Percentiles rank a stretch among this genome's conserved stretches.
Conservation (phyloP, 2,329 filamentous ascomycete species). For the Colletotrichum sp. region DNA sequence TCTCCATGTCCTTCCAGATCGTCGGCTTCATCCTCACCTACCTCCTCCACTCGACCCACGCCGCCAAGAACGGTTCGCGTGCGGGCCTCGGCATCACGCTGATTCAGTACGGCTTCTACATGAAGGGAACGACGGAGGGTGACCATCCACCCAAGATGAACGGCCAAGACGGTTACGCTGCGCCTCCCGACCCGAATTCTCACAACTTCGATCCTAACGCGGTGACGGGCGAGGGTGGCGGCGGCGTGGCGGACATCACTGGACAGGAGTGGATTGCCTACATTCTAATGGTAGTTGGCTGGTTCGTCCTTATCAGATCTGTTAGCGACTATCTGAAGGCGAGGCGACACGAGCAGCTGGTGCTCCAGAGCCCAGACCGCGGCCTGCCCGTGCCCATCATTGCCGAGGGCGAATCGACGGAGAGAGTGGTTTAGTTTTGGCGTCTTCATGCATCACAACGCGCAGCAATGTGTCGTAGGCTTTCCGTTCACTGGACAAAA, state of each 20-base stretch:
- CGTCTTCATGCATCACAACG: not conserved
- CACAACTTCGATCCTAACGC: conserved; percentile 84
- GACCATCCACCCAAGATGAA: conserved; percentile 48
- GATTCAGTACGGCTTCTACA: conserved; percentile 96
- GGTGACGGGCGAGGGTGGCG: conserved; percentile 55
- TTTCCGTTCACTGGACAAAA: not conserved
- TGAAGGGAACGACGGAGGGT: conserved; percentile 62
- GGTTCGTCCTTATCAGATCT: conserved; percentile 96
- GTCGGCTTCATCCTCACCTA: conserved; percentile 98
- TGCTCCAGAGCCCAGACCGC: conserved; percentile 90
- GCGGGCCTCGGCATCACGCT: conserved; percentile 94
- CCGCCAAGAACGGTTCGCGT: conserved; percentile 95
- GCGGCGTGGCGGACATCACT: conserved; percentile 62
- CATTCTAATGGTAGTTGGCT: conserved; percentile 93
- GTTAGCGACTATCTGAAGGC: conserved; percentile 89
- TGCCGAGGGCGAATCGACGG: conserved; percentile 81
- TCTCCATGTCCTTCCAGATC: conserved; percentile 95
- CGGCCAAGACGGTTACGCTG: conserved; percentile 64
- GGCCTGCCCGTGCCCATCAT: conserved; percentile 86
- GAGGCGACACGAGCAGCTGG: conserved; percentile 88
- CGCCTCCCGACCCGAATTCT: conserved; percentile 85
- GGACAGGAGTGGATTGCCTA: conserved; percentile 91
- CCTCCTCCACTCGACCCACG: conserved; percentile 95
- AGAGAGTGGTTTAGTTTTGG: conserved; percentile 70
- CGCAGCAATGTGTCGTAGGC: not conserved